Evolutionary conservation across 352 stramenopile species (phyloP).

Genomic region (Pythium oligandrum): DNA sequence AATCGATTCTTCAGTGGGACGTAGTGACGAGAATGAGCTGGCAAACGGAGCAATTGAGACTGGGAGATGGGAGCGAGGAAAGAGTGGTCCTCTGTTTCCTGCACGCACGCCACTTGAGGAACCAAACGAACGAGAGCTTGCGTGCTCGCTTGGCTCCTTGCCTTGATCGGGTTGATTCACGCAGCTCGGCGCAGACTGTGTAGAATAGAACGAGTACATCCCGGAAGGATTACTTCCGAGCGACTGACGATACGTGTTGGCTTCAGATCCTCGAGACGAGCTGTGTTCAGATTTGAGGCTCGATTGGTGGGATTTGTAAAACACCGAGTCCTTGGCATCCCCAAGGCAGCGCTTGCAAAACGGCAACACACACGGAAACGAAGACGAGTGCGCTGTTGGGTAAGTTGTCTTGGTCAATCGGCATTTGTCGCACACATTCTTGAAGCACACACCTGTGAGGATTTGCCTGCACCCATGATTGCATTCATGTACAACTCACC

Average conservation of each 20-base stretch:
- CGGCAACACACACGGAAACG: slow-evolving; percentile 46
- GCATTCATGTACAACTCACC: slow-evolving; percentile 1
- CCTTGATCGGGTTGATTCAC: not conserved
- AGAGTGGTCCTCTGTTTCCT: too few species aligned
- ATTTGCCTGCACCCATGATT: not conserved
- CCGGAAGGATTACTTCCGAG: slow-evolving; percentile 4
- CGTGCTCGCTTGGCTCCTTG: too few species aligned
- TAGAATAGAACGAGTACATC: slow-evolving; percentile 5
- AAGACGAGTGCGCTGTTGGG: slow-evolving; percentile 34
- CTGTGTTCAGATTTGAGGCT: slow-evolving; percentile 15
- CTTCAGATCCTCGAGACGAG: slow-evolving; percentile 14
- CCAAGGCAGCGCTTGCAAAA: slow-evolving; percentile 38
- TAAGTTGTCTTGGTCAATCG: slow-evolving; percentile 56
- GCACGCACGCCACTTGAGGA: too few species aligned
- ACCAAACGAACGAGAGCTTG: too few species aligned
- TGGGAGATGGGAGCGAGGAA: too few species aligned
- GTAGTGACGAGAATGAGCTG: too few species aligned
- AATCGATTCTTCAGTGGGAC: too few species aligned
- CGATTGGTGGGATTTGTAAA: not conserved
- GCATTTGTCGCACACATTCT: slow-evolving; percentile 61
- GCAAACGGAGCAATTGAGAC: too few species aligned
- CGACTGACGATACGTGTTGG: slow-evolving; percentile 13
- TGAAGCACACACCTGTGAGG: not conserved
- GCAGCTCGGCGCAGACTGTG: slow-evolving; percentile 1
- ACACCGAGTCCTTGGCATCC: slow-evolving; percentile 15